Evolutionary conservation across 768 basidiomycete genomes (phyloP).

Genomic region (Amanita jacksonii): DNA sequence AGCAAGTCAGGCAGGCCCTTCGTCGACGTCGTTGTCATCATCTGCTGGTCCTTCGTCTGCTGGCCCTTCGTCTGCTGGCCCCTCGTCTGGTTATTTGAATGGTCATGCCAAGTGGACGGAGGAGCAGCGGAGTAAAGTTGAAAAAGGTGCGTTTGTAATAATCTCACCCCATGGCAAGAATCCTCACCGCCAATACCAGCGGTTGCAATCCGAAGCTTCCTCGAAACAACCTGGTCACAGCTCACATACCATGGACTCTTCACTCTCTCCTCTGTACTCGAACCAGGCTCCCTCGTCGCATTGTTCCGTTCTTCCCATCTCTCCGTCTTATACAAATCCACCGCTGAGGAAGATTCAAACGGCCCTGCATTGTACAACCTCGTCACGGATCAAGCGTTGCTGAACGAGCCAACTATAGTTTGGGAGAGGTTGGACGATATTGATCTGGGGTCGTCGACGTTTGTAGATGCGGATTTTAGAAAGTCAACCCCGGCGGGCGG

Average conservation of each 20-base stretch:
- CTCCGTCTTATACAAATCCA: constrained; percentile 71
- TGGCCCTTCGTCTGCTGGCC: constrained; percentile 13
- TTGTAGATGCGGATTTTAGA: constrained; percentile 67
- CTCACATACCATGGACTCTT: constrained; percentile 86
- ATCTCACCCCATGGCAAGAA: not conserved
- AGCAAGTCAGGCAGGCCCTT: constrained; percentile 9
- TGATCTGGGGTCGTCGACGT: constrained; percentile 68
- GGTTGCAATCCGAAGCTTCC: constrained; percentile 53
- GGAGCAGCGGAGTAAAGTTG: constrained; percentile 53
- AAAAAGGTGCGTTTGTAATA: constrained; percentile 44
- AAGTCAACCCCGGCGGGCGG: constrained; percentile 63
- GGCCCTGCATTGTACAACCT: constrained; percentile 57
- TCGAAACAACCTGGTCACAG: constrained; percentile 69
- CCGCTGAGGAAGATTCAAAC: constrained; percentile 18
- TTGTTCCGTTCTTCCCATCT: constrained; percentile 89
- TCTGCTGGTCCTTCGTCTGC: no score
- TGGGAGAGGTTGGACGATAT: constrained; percentile 91
- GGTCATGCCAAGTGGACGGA: constrained; percentile 29
- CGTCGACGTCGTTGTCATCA: no score
- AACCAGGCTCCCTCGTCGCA: constrained; percentile 51
- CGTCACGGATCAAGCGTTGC: constrained; percentile 78
- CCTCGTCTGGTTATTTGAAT: constrained; percentile 15
- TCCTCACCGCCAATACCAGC: constrained; percentile 31
- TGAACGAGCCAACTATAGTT: constrained; percentile 67
- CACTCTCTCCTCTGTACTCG: constrained; percentile 58